Conservation (phyloP, 441 rosid genomes). For the Geranium incanum region DNA sequence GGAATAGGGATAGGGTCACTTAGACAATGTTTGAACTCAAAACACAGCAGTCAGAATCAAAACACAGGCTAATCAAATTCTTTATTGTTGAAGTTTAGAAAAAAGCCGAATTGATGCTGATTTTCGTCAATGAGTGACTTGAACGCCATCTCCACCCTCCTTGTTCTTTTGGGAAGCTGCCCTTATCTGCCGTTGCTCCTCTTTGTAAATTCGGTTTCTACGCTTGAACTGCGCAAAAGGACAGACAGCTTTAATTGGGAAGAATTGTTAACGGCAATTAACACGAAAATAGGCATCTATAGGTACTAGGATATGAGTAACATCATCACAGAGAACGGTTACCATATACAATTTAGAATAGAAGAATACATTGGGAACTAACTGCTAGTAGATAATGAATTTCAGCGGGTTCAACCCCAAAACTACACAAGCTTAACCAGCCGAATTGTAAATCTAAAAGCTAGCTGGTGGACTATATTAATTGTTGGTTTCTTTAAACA, state of each 20-base stretch:
- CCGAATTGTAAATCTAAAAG: too few relatives aligned
- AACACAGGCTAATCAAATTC: conserved; percentile 22
- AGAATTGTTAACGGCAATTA: not conserved
- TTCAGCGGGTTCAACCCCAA: not conserved
- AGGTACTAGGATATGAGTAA: not conserved
- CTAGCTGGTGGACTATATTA: not conserved
- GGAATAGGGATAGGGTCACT: conserved; percentile 18
- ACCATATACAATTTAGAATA: not conserved
- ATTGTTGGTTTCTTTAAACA: not conserved
- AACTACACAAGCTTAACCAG: not conserved
- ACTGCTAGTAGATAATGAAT: not conserved
- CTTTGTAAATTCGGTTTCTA: conserved; percentile 89
- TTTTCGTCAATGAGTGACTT: conserved; percentile 34
- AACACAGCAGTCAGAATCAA: conserved; percentile 18
- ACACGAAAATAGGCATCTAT: not conserved
- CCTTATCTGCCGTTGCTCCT: conserved; percentile 84
- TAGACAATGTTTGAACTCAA: conserved; percentile 5
- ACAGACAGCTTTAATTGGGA: not conserved
- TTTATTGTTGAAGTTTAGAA: conserved; percentile 28
- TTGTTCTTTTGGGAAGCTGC: conserved; percentile 59
- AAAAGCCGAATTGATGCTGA: conserved; percentile 16
- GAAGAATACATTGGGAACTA: not conserved
- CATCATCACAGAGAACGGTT: not conserved
- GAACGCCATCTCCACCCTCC: conserved; percentile 39
- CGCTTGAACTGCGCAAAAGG: conserved; percentile 61